Base-by-base conservation (phyloP, 2,329 filamentous ascomycete genomes). In the Ophiostoma montium region DNA sequence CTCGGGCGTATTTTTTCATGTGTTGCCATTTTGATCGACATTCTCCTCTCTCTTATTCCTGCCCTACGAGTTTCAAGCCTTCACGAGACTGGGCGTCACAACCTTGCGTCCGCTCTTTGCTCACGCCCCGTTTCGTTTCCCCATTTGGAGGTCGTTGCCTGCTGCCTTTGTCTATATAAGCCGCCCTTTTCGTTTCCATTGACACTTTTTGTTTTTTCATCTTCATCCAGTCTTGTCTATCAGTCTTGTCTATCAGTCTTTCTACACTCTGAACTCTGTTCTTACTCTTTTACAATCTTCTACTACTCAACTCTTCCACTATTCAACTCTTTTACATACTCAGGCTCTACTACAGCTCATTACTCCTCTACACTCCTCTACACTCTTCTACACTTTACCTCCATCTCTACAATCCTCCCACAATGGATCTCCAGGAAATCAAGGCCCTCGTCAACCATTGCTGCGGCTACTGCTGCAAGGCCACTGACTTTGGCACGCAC, bases 381-480 rank as follows among this genome's bases (percentile, higher is more conserved):
- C 23, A 27, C 8, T 27, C 4, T 27, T 27, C 23, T 27, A 27
- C 16, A 43, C 41, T 31, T 13, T 3, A 8, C 23, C 39, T 18
- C 23, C 16, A n/a, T 10, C 39, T 43, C 39, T 18, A 11, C 15
- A n/a, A n/a, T 13, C 23, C 39, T 31, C n/a, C 27, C 21, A 6
- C 27, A n/a, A 72, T 72, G 70, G 62, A 63, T 57, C 58, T 65
- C 61, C 63, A 65, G 57, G 67, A 68, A 49, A 59, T 62, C 54
- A 60, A 67, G 53, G 64, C 65, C 50, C 68, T 71, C 50, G 66
- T 72, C 62, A 65, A 70, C 62, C 58, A 65, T 55, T 74, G 71
- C 68, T 74, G 71, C 64, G 65, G 66, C 23, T 71, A 67, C 56
- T 74, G 71, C 62, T 74, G 71, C 64, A 70, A 68, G 57, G 67